phyloP scores from a whole-genome alignment of 108 stramenopile genomes.

The Pseudonitzschia pungens region DNA sequence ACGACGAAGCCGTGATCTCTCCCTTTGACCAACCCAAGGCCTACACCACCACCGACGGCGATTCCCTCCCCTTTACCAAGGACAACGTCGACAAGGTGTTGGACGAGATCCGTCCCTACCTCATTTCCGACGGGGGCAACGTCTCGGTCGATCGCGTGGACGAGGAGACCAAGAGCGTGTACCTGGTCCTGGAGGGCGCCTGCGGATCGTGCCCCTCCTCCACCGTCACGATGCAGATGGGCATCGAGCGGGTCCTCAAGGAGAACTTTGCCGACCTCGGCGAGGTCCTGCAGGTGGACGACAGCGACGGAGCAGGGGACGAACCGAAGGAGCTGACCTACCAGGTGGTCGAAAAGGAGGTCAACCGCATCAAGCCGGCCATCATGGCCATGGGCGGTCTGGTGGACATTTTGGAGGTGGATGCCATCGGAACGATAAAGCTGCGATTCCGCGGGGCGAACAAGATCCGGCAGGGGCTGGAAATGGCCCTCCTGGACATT shows the following conservation, averaged over 20 bases:
- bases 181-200: conserved; percentile 90
- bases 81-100: conserved; percentile 93
- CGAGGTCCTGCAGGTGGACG: conserved; percentile 76
- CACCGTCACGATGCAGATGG: conserved; percentile 98
- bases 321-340: conserved; percentile 56
- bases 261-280: conserved; percentile 78
- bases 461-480: conserved; percentile 73
- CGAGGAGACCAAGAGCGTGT: conserved; percentile 59
- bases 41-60: conserved; percentile 24
- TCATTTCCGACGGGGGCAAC: conserved; percentile 96
- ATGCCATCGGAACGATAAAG: conserved; percentile 71
- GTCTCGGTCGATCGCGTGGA: conserved; percentile 86
- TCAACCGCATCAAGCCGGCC: conserved; percentile 69
- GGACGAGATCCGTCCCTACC: conserved; percentile 94
- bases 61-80: conserved; percentile 59
- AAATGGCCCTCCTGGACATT: conserved; percentile 80
- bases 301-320: conserved; percentile 29
- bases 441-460: conserved; percentile 73
- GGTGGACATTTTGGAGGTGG: conserved; percentile 60
- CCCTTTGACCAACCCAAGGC: conserved; percentile 48
- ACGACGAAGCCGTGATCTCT: conserved; percentile 42
- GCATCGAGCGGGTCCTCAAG: conserved; percentile 90
- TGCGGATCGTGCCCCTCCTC: conserved; percentile 83
- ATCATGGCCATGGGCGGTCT: conserved; percentile 86
- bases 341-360: conserved; percentile 65